A percentile compares a stretch with the other conserved stretches of the same genome.
Conservation (phyloP, 2,329 filamentous ascomycete species). For the Fusarium torulosum region DNA sequence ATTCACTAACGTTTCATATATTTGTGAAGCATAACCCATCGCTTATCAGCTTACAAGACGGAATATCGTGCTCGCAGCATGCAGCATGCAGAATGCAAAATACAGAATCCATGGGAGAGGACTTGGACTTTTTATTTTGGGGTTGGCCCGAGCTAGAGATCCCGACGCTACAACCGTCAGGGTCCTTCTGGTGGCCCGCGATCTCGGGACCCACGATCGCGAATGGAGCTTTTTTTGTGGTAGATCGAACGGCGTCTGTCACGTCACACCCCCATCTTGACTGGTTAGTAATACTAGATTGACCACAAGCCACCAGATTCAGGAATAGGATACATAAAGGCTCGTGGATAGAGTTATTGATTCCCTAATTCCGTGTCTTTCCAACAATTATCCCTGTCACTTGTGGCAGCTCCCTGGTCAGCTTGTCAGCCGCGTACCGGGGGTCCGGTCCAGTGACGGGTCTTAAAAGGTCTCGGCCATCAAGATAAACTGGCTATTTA, state of each 20-base stretch:
- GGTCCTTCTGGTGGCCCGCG: conserved; percentile 42
- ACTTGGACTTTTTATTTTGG: conserved; percentile 2
- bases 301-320: not conserved
- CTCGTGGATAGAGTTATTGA: conserved; percentile 29
- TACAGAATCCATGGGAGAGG: not conserved
- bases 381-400: not conserved
- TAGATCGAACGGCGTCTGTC: conserved; percentile 34
- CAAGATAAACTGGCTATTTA: conserved; percentile 3
- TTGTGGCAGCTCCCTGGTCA: not conserved
- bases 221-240: conserved; percentile 29
- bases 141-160: conserved; percentile 25
- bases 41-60: not conserved
- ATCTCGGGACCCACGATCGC: conserved; percentile 43
- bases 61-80: not conserved
- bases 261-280: conserved; percentile 14
- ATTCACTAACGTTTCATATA: conserved; percentile 23
- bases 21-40: conserved; percentile 15
- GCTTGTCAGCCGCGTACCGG: no score
- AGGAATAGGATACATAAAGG: not conserved
- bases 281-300: not conserved
- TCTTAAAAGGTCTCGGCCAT: conserved; percentile 37
- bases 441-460: not conserved
- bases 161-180: conserved; percentile 44
- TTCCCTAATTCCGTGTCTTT: conserved; percentile 5
- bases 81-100: no score